Evolutionary conservation across 2,329 filamentous ascomycete genomes (phyloP), one percentile per base, ranked within the genome.

Genomic region (Acrocalymma vagum): DNA sequence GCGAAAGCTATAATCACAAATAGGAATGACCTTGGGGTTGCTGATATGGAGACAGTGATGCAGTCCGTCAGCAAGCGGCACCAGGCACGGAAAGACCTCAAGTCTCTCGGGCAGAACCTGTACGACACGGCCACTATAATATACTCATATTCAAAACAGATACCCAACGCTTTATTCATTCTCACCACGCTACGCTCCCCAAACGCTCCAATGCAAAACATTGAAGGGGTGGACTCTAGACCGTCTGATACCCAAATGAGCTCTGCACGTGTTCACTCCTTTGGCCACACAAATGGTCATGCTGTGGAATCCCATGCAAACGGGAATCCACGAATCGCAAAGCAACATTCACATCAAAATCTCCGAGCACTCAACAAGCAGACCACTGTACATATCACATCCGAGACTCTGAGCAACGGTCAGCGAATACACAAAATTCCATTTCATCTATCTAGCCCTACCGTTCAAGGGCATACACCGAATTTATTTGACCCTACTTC

Each of bases 31-130:
- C n/a, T n/a, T n/a, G n/a, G n/a, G n/a, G n/a, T n/a, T n/a, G 29
- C 25, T 28, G 27, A 10, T 34, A 41, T 42, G 18, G 29, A 43
- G 15, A 28, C 23, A 27, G 35, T 60, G 4, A 39, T 60, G 18
- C 34, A 42, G 14, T 40, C 55, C 16, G 35, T 68, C 28, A 36
- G 55, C 9, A 33, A 50, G 33, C 57, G 56, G 18, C 63, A 53
- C 16, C 65, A 58, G 62, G 34, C 38, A 10, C 63, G 63, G 31
- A 84, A 79, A 53, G 83, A 86, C 52, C 75, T 76, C 1, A 82
- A 82, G 55, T 85, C 83, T 2, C 82, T 86, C 41, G 79, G 80
- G 2, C 84, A 86, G 51, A 79, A 78, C 44, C 61, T 83, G 1
- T 81, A 79, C 48, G 67, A 71, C 48, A 70, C 62, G 26, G 47